Conservation (phyloP, 2,329 filamentous ascomycete genomes). For the Mariannaea elegans region DNA sequence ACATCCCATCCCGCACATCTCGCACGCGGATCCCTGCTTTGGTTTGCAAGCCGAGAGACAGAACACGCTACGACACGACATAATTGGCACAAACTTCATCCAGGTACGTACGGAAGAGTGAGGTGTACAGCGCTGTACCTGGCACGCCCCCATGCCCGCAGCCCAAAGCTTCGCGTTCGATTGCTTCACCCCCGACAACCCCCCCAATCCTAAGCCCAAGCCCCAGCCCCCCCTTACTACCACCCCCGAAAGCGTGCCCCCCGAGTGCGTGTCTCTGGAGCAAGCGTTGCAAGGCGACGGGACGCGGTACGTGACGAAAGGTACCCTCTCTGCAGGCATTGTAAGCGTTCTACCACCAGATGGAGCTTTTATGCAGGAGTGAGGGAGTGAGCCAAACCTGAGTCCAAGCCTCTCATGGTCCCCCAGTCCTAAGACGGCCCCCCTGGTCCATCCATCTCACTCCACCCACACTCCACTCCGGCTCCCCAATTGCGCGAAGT, state of each 20-base stretch:
- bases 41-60: conserved; percentile 37
- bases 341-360: no score
- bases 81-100: conserved; percentile 38
- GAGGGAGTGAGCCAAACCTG: conserved; percentile 19
- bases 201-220: conserved; percentile 19
- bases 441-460: conserved; percentile 12
- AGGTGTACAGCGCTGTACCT: conserved; percentile 19
- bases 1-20: conserved; percentile 13
- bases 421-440: conserved; percentile 8
- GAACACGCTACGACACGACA: conserved; percentile 43
- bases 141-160: conserved; percentile 36
- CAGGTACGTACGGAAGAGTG: conserved; percentile 25
- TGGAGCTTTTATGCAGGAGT: conserved; percentile 19
- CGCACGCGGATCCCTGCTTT: conserved; percentile 38
- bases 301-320: conserved; percentile 29
- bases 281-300: conserved; percentile 24
- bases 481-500: conserved; percentile 12
- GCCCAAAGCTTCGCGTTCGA: conserved; percentile 12
- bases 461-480: conserved; percentile 4
- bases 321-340: conserved; percentile 10
- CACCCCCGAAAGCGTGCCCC: conserved; percentile 34
- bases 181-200: conserved; percentile 32
- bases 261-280: conserved; percentile 29
- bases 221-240: conserved; percentile 21
- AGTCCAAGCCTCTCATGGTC: not conserved